Conservation (phyloP, 2,329 filamentous ascomycete species). For the Pseudocercospora pini-densiflorae region DNA sequence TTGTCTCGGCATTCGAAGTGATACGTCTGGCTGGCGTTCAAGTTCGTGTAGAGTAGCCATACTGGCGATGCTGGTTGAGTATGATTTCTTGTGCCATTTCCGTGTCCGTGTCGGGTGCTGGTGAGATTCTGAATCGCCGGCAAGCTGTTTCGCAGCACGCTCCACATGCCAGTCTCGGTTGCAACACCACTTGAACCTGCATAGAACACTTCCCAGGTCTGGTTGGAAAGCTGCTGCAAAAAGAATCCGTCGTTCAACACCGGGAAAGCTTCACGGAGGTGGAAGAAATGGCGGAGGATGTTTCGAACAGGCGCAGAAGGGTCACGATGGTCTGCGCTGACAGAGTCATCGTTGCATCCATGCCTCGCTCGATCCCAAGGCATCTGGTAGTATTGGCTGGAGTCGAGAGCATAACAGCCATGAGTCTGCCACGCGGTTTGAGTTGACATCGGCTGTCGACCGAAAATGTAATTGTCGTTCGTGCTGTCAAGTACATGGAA, state of each 20-base stretch:
- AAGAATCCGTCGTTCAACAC: slow-evolving; percentile 63
- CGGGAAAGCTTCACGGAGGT: slow-evolving; percentile 60
- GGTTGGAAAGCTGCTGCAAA: slow-evolving; percentile 59
- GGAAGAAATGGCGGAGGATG: slow-evolving; percentile 63
- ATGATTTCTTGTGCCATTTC: slow-evolving; percentile 32
- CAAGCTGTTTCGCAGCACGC: slow-evolving; percentile 55
- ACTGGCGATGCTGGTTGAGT: slow-evolving; percentile 42
- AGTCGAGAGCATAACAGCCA: slow-evolving; percentile 62
- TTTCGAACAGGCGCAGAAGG: slow-evolving; percentile 64
- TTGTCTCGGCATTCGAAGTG: slow-evolving; percentile 59
- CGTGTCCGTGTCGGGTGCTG: slow-evolving; percentile 34
- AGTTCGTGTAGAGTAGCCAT: slow-evolving; percentile 57
- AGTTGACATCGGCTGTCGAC: slow-evolving; percentile 64
- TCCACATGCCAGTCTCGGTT: slow-evolving; percentile 65
- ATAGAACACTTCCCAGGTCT: slow-evolving; percentile 54
- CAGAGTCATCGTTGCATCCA: slow-evolving; percentile 61
- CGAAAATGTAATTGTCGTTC: slow-evolving; percentile 66
- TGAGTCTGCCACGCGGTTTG: slow-evolving; percentile 65
- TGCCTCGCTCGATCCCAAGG: slow-evolving; percentile 56
- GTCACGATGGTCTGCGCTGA: slow-evolving; percentile 64
- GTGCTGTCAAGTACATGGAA: slow-evolving; percentile 67
- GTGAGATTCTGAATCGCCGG: slow-evolving; percentile 56
- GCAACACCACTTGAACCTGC: slow-evolving; percentile 55
- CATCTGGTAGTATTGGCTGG: slow-evolving; percentile 61
- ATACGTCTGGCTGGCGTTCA: slow-evolving; percentile 54